Evolutionary conservation across 306 rosid species (phyloP).

Genomic region (Corylus americana): DNA sequence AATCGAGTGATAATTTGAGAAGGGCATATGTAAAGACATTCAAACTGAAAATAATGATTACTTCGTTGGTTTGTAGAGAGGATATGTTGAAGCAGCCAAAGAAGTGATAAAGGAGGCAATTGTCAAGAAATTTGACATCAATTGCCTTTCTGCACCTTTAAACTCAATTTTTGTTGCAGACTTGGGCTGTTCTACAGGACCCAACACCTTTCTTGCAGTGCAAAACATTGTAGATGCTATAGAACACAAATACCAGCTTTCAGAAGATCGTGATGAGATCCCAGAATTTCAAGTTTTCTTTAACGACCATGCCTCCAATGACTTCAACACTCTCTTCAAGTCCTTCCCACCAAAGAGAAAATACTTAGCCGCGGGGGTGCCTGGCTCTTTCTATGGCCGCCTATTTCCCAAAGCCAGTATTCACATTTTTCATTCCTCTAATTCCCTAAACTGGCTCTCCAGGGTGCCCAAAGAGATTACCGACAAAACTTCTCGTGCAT

Average conservation of each 20-base stretch:
- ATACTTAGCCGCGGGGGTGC: constrained; percentile 29
- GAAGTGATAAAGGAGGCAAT: constrained; percentile 21
- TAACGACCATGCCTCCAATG: constrained; percentile 33
- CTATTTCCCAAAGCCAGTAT: constrained; percentile 26
- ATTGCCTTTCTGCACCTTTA: not conserved
- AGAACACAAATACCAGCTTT: constrained; percentile 3
- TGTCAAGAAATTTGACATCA: constrained; percentile 18
- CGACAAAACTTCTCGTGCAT: constrained; percentile 25
- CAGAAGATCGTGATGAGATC: not conserved
- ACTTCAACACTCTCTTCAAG: constrained; percentile 42
- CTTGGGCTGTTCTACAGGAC: constrained; percentile 39
- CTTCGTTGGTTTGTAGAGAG: no score
- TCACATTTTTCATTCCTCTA: constrained; percentile 33
- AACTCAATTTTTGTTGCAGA: constrained; percentile 29
- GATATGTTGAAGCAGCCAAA: not conserved
- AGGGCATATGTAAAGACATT: no score
- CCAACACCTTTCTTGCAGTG: constrained; percentile 26
- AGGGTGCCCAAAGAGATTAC: constrained; percentile 26
- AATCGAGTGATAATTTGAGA: no score
- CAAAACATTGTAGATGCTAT: constrained; percentile 31
- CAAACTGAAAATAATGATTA: no score
- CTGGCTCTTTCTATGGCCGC: constrained; percentile 38
- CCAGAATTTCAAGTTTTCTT: constrained; percentile 31
- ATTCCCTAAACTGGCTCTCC: constrained; percentile 23
- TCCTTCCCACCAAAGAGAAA: constrained; percentile 22